Evolutionary conservation across 1,284 basidiomycete genomes (phyloP), one percentile per base, ranked within the genome.

Genomic region (Fomitopsis palustris): DNA sequence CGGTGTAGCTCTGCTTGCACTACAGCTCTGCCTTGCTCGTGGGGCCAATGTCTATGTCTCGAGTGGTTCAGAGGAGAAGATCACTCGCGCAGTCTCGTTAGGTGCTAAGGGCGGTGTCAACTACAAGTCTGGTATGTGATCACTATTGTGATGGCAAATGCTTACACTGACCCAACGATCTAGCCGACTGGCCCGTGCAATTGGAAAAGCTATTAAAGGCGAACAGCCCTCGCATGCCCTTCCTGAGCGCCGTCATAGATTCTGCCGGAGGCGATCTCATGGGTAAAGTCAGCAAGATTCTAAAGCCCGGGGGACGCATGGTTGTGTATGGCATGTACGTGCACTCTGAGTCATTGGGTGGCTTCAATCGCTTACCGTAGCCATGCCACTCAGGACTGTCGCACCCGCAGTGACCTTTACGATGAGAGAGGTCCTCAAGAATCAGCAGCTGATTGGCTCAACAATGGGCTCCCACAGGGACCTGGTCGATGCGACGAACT

Each of bases 381-480:
- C 39, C 6, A 27, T 41, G 16, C 29, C 17, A 17, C 29, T 55
- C 58, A 92, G 90, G 88, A 92, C 90, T 47, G 85, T 84, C 19
- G 75, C 73, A 29, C 82, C 82, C 12, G 78, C 77, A 65, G 82
- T 92, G 51, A 79, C 78, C 16, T 82, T 95, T 66, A 89, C 87
- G 10, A 94, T 95, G 90, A 81, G 83, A 17, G 85, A 92, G 64
- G 89, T 94, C n/a, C 70, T 94, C 59, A 85, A 81, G 65, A 91
- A 93, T 66, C 83, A 90, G 53, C 84, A 87, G 58, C 75, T 95
- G 39, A 78, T 92, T 43, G 92, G 89, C 47, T 88, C 90, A 0
- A 93, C 90, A 21, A 92, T 95, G 89, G 93, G 92, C 14, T 93
- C 91, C n/a, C 81, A 81, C 57, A 77, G 82, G 57, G 93, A 95